phyloP scores from a whole-genome alignment of 495 filamentous ascomycete species.

The Aspergillus sclerotioniger region DNA sequence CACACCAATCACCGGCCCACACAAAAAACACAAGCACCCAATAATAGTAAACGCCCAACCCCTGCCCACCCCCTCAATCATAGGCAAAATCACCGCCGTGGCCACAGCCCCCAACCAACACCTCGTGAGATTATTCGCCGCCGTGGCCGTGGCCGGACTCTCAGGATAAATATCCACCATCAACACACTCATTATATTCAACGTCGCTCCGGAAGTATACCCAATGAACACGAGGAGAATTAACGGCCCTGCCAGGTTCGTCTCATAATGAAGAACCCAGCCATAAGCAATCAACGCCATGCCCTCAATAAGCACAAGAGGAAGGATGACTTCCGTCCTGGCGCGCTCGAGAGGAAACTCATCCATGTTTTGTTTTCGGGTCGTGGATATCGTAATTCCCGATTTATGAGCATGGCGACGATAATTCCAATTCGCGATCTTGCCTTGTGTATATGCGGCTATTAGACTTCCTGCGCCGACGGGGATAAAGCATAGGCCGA shows the following conservation, averaged over 20 bases:
- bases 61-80: constrained; percentile 56
- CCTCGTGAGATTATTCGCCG: constrained; percentile 63
- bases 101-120: constrained; percentile 63
- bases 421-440: constrained; percentile 46
- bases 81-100: constrained; percentile 51
- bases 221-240: constrained; percentile 34
- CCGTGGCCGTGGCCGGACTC: constrained; percentile 57
- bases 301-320: constrained; percentile 31
- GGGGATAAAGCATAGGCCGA: constrained; percentile 22
- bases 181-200: constrained; percentile 44
- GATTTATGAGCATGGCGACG: constrained; percentile 34
- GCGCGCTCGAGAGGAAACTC: not conserved
- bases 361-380: constrained; percentile 24
- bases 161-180: constrained; percentile 62
- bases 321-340: constrained; percentile 17
- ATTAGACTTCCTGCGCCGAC: constrained; percentile 17
- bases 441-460: constrained; percentile 34
- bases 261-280: constrained; percentile 42
- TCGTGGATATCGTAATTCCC: constrained; percentile 35
- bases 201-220: constrained; percentile 31
- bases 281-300: constrained; percentile 43
- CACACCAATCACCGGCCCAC: constrained; percentile 27
- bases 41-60: constrained; percentile 66
- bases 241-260: constrained; percentile 34
- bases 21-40: constrained; percentile 32